Percentiles rank a stretch among this genome's conserved stretches.
These are phyloP conservation scores for Backusella tarrabulga DNA, from an alignment of 192 early-diverging fungal species.

Conservation along the genomic window DNA sequence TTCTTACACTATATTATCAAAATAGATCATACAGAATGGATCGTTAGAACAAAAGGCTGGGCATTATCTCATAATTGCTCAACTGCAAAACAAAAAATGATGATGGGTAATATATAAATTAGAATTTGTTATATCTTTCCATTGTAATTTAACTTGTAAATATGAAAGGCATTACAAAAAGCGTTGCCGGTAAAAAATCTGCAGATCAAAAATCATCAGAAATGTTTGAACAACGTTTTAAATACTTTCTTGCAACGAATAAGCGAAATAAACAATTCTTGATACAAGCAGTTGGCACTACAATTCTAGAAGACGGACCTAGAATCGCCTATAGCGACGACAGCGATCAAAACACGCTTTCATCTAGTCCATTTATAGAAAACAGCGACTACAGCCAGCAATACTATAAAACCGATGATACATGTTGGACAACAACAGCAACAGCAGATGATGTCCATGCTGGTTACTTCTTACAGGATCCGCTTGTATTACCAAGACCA, in stretches of 20 bases:
- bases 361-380: background rate
- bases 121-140: background rate
- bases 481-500: background rate
- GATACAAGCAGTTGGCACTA: constrained; percentile 49
- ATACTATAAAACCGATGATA: constrained; percentile 7
- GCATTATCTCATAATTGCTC: constrained; percentile 31
- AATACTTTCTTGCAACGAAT: constrained; percentile 53
- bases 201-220: constrained; percentile 15
- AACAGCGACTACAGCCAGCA: background rate
- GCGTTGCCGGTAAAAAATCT: constrained; percentile 21
- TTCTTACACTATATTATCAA: background rate
- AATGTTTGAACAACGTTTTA: constrained; percentile 30
- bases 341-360: constrained; percentile 8
- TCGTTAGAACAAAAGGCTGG: constrained; percentile 34
- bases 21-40: constrained; percentile 29
- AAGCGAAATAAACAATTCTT: constrained; percentile 43
- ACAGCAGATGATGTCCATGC: background rate
- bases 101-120: constrained; percentile 30
- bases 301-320: constrained; percentile 4
- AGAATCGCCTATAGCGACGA: background rate
- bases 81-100: constrained; percentile 24
- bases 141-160: background rate
- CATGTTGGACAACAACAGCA: background rate
- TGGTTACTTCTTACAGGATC: background rate
- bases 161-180: constrained; percentile 32